Base-by-base conservation (phyloP, 768 basidiomycete species). In the Baorangia bicolor region DNA sequence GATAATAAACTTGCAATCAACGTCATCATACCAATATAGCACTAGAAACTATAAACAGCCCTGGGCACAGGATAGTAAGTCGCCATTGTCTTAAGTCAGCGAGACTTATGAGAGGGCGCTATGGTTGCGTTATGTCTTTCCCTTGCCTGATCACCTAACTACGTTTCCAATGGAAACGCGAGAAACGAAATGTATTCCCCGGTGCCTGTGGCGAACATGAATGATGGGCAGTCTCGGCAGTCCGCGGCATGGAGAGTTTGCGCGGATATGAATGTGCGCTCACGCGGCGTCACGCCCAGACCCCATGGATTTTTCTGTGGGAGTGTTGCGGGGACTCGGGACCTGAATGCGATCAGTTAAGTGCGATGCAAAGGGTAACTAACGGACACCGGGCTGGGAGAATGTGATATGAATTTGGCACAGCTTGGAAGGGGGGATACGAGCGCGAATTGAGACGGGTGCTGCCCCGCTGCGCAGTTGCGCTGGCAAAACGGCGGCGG, bases 251-350 rank as follows among this genome's bases (percentile, higher is more conserved):
- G 58, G 45, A 51, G 11, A 40, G 59, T 49, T 57, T 62, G 61
- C 57, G 67, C 71, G 70, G 70, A 71, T 58, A 73, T 73, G 71
- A 71, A 59, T 38, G 45, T 53, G 59, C 42, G 55, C 48, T 56
- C 35, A 53, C n/a, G 30, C 49, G 48, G 53, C 53, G 41, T 54
- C 63, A 58, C 57, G 62, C 61, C 48, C 49, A 49, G 23, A 40
- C 45, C 44, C 27, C 40, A 37, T n/a, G 48, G 12, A 20, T 41
- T 40, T 57, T 43, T 37, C 41, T 37, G 42, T 60, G 53, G 51
- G 39, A 40, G 33, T 23, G 31, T 25, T 53, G 34, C 40, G 38
- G 38, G 7, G 35, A 34, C 37, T 43, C 31, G 45, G 40, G 49
- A 27, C 56, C 37, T 48, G 52, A 38, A 47, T 51, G 57, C 28